Evolutionary conservation across 2,329 filamentous ascomycete species (phyloP).

Genomic region (Ophiostoma ips): DNA sequence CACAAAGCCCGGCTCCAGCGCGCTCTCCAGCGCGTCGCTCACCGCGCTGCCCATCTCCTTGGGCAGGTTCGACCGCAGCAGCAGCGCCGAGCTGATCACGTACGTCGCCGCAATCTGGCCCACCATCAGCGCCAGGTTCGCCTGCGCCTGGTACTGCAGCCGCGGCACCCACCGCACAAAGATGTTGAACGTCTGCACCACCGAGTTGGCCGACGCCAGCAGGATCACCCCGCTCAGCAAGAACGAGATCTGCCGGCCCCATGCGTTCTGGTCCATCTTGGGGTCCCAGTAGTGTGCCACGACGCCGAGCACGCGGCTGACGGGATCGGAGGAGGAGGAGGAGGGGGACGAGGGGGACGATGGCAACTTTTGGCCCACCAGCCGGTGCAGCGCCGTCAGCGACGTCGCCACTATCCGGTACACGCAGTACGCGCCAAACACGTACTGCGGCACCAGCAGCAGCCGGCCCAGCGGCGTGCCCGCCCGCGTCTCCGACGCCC

Average conservation of each 20-base stretch:
- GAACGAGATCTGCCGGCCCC: conserved; percentile 77
- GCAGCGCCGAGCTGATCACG: conserved; percentile 65
- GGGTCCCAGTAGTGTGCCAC: conserved; percentile 76
- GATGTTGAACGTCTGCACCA: conserved; percentile 72
- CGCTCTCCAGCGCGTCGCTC: conserved; percentile 61
- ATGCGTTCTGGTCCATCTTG: conserved; percentile 65
- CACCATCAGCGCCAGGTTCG: conserved; percentile 65
- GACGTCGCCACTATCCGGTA: conserved; percentile 67
- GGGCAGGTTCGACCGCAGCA: conserved; percentile 67
- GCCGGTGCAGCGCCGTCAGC: conserved; percentile 51
- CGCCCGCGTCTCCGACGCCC: conserved; percentile 50
- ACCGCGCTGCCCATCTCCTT: conserved; percentile 64
- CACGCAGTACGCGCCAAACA: conserved; percentile 70
- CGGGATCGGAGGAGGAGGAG: conserved; percentile 58
- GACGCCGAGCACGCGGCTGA: conserved; percentile 69
- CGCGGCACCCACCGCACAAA: conserved; percentile 62
- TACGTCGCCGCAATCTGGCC: conserved; percentile 75
- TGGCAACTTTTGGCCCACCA: conserved; percentile 30
- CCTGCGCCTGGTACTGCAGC: conserved; percentile 59
- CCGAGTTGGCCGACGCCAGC: conserved; percentile 65
- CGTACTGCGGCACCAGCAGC: conserved; percentile 46
- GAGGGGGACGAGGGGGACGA: conserved; percentile 45
- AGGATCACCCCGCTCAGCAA: conserved; percentile 72
- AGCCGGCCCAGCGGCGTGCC: conserved; percentile 53
- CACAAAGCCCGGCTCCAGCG: conserved; percentile 57